A percentile compares a stretch with the other conserved stretches of the same genome.
These are phyloP conservation scores for Aaosphaeria arxii DNA, from an alignment of 2,329 filamentous ascomycete genomes.

Conservation along the genomic window DNA sequence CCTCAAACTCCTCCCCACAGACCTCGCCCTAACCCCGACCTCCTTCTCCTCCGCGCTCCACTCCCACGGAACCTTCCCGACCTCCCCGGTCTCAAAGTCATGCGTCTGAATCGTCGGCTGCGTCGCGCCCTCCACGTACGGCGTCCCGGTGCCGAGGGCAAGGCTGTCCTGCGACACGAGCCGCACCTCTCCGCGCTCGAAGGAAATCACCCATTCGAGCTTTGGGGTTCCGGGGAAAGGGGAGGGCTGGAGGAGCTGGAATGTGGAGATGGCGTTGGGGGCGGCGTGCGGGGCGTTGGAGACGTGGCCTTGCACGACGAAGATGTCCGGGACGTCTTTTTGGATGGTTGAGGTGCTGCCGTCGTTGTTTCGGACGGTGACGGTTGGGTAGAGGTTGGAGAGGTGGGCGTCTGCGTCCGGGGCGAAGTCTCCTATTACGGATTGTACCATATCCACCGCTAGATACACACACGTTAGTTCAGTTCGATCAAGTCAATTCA, in stretches of 20 bases:
- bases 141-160: slow-evolving; percentile 12
- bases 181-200: slow-evolving; percentile 37
- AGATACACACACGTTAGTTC: not conserved
- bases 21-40: slow-evolving; percentile 18
- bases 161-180: slow-evolving; percentile 20
- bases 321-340: slow-evolving; percentile 47
- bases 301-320: slow-evolving; percentile 37
- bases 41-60: slow-evolving; percentile 38
- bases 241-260: slow-evolving; percentile 48
- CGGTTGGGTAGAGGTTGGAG: slow-evolving; percentile 46
- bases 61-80: slow-evolving; percentile 44
- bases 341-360: slow-evolving; percentile 10
- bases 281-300: slow-evolving; percentile 17
- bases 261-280: slow-evolving; percentile 41
- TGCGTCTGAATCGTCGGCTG: slow-evolving; percentile 49
- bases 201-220: slow-evolving; percentile 51
- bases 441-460: slow-evolving; percentile 45
- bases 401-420: slow-evolving; percentile 34
- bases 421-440: slow-evolving; percentile 47
- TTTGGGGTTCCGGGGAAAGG: slow-evolving; percentile 49
- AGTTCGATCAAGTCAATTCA: not conserved
- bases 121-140: slow-evolving; percentile 27
- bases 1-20: slow-evolving; percentile 12
- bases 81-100: slow-evolving; percentile 45
- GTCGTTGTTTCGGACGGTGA: slow-evolving; percentile 15